Evolutionary conservation across 2,329 filamentous ascomycete species (phyloP), one percentile per base, ranked within the genome.

Genomic region (Ambrosiella cleistominuta): DNA sequence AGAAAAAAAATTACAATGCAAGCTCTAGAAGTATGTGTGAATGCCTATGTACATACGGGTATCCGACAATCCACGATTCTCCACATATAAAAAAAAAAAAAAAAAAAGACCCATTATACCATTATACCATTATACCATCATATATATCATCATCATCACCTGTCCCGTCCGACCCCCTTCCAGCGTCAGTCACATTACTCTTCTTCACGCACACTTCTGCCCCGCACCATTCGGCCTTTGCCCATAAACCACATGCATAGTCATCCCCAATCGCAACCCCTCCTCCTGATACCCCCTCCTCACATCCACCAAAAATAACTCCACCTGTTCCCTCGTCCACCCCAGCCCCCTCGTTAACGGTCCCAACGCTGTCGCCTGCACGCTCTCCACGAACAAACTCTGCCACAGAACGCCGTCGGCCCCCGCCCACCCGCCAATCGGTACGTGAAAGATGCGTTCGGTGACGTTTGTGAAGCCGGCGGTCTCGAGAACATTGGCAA

Each of bases 391-490:
- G 50, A 78, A 65, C 47, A 76, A 74, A 7, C 72, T 75, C 51
- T 73, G 69, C 73, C 74, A 77, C 64, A 76, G 76, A 13, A 75
- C 63, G 0, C 76, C 76, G 17, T 78, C 75, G 60, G 78, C 76
- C 60, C 71, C 74, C 2, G 76, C 73, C 76, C 76, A 79, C 0
- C 72, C 72, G 0, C 77, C 78, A 40, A 79, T 73, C 1, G 78
- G 78, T 3, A 79, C 69, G 65, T 75, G 74, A 57, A 76, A 74
- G 12, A 74, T 64, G 15, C 69, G 70, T 64, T 77, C 72, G 0
- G 69, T 73, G 45, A 80, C 72, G 62, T 80, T 78, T 51, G 69
- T 64, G 63, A 79, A 77, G 12, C 77, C 77, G 9, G 72, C 74
- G 35, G 75, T 70, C 47, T 72, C 70, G 70, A 79, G 74, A 66